Conservation (phyloP, 768 basidiomycete species). For the Glaciozyma martinii region DNA sequence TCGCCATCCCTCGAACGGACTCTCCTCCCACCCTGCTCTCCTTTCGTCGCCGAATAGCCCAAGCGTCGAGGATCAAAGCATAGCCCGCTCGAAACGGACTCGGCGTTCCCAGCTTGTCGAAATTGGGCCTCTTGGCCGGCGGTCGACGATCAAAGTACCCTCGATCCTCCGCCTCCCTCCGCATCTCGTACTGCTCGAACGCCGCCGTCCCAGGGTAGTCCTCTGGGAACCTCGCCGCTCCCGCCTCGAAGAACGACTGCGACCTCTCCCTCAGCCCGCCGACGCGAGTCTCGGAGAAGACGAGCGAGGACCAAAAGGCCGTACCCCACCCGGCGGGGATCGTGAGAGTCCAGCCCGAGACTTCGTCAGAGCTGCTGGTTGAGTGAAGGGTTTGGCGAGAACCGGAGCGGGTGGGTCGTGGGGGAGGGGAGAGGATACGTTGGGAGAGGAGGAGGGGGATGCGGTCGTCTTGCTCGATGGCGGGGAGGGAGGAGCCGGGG, state of each 20-base stretch:
- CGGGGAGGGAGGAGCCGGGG: conserved; percentile 63
- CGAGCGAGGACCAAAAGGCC: conserved; percentile 75
- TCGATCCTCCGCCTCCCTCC: conserved; percentile 50
- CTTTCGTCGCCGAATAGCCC: conserved; percentile 35
- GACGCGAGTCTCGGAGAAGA: conserved; percentile 71
- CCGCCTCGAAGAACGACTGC: conserved; percentile 75
- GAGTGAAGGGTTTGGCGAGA: not conserved
- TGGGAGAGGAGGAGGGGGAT: conserved; percentile 77
- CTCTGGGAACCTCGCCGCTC: conserved; percentile 63
- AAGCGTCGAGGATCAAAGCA: conserved; percentile 36
- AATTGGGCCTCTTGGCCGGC: conserved; percentile 75
- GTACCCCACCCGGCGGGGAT: conserved; percentile 84
- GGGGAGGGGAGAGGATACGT: conserved; percentile 46
- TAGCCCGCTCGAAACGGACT: conserved; percentile 6
- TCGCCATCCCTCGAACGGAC: not conserved
- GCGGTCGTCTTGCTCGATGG: conserved; percentile 67
- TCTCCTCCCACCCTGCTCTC: no score
- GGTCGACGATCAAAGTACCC: conserved; percentile 69
- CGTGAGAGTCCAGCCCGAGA: conserved; percentile 82
- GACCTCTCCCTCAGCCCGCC: conserved; percentile 75
- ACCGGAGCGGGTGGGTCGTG: conserved; percentile 20
- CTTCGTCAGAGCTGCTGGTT: conserved; percentile 29
- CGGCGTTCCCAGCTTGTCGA: conserved; percentile 51
- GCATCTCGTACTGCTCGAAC: conserved; percentile 48
- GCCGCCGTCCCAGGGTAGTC: conserved; percentile 61